Conservation (phyloP, 192 early-diverging fungal species). For the Coemansia sp. region DNA sequence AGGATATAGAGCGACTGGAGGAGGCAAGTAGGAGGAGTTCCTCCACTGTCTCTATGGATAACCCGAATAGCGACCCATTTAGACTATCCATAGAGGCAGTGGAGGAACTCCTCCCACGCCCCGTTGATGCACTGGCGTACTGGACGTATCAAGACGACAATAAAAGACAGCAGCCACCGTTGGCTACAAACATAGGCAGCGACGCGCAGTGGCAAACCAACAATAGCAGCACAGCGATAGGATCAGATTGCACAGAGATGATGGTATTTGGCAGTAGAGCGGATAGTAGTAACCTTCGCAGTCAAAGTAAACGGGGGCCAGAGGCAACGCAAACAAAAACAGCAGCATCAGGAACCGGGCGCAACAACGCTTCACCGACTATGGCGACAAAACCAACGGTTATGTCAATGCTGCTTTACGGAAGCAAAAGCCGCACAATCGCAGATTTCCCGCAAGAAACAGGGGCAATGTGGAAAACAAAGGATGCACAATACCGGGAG, state of each 20-base stretch:
- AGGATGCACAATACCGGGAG: background rate
- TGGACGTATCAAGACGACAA: background rate
- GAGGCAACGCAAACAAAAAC: background rate
- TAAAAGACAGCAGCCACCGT: background rate
- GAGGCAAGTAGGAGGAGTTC: too few species aligned
- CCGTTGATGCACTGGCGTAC: background rate
- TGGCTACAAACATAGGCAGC: background rate
- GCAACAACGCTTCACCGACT: too few species aligned
- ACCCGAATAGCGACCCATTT: background rate
- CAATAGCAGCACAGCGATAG: slow-evolving; percentile 1
- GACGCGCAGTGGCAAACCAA: background rate
- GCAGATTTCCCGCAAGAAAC: background rate
- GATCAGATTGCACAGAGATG: background rate
- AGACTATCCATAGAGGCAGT: background rate
- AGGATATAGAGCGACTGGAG: background rate
- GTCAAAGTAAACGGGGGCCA: background rate
- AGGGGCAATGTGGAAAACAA: background rate
- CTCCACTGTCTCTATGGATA: too few species aligned
- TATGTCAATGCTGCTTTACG: slow-evolving; percentile 6
- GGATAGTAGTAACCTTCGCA: background rate
- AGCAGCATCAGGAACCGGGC: too few species aligned
- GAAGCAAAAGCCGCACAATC: background rate
- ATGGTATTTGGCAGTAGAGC: background rate
- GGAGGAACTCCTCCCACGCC: slow-evolving; percentile 8
- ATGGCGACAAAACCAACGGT: background rate